These are phyloP conservation scores for Fusarium sp. DNA, from an alignment of 2,329 filamentous ascomycete species.

Conservation along the genomic window DNA sequence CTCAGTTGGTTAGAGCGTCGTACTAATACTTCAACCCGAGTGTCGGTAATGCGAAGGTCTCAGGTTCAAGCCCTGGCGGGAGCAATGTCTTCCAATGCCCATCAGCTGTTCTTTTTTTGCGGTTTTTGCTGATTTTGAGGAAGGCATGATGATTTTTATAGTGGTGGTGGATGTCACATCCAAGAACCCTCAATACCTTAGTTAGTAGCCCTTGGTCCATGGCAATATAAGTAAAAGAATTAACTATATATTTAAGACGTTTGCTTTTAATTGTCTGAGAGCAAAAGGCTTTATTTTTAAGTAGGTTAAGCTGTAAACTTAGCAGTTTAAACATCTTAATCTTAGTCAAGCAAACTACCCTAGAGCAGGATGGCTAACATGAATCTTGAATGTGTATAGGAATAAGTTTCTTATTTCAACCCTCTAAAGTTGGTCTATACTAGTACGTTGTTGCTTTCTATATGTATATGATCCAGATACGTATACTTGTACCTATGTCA, in stretches of 20 bases:
- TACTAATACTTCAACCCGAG: slow-evolving; percentile 41
- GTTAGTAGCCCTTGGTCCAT: not conserved
- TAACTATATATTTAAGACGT: not conserved
- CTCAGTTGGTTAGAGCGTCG: slow-evolving; percentile 45
- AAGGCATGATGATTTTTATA: not conserved
- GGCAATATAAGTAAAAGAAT: not conserved
- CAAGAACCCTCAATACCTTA: too few relatives aligned
- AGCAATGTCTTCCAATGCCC: slow-evolving; percentile 36
- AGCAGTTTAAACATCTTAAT: not conserved
- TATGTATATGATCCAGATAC: not conserved
- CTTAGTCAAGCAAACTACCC: not conserved
- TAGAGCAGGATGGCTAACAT: not conserved
- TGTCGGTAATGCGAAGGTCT: slow-evolving; percentile 41
- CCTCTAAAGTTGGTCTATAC: not conserved
- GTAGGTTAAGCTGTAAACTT: not conserved
- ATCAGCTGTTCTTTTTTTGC: not conserved
- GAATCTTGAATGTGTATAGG: too few relatives aligned
- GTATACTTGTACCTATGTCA: not conserved
- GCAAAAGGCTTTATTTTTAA: not conserved
- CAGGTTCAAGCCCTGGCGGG: slow-evolving; percentile 44
- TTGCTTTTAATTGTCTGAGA: not conserved
- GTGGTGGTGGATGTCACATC: not conserved
- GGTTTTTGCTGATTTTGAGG: slow-evolving; percentile 3
- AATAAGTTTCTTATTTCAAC: too few relatives aligned
- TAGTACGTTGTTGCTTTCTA: not conserved